Conservation (phyloP, 2,329 filamentous ascomycete genomes). For the Coniochaeta sp. region DNA sequence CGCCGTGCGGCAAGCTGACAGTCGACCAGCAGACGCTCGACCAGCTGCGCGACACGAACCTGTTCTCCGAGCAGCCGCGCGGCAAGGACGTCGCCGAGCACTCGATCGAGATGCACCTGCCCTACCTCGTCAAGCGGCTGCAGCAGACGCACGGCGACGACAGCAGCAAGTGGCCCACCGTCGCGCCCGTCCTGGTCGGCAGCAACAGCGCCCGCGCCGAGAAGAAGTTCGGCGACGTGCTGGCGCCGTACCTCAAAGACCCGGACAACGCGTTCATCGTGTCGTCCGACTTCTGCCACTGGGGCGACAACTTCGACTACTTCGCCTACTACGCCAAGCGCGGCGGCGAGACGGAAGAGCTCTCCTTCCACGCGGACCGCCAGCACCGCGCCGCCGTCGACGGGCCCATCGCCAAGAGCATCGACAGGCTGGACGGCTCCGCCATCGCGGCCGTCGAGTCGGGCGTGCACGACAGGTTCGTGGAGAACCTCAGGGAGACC, state of each 20-base stretch:
- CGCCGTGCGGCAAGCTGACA: constrained; percentile 63
- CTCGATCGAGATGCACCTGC: constrained; percentile 93
- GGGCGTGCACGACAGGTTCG: constrained; percentile 64
- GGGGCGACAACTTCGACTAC: constrained; percentile 80
- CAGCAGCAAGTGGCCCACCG: constrained; percentile 50
- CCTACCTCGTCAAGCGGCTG: constrained; percentile 79
- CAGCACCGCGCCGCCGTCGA: constrained; percentile 3
- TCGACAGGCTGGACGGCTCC: constrained; percentile 68
- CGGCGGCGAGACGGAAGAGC: constrained; percentile 31
- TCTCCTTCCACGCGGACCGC: constrained; percentile 20
- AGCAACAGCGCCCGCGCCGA: constrained; percentile 62
- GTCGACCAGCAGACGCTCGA: constrained; percentile 54
- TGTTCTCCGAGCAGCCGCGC: constrained; percentile 58
- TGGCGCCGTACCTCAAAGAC: constrained; percentile 73
- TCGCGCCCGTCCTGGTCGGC: constrained; percentile 84
- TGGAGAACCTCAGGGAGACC: constrained; percentile 61
- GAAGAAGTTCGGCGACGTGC: constrained; percentile 57
- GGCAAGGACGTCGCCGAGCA: constrained; percentile 75
- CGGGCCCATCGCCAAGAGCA: constrained; percentile 69
- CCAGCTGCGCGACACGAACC: constrained; percentile 40
- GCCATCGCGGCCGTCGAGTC: constrained; percentile 81
- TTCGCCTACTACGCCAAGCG: constrained; percentile 62
- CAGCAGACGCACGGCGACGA: constrained; percentile 39
- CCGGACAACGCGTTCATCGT: constrained; percentile 75
- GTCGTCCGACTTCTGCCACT: constrained; percentile 96